A percentile compares a stretch with the other conserved stretches of the same genome.
phyloP scores from a whole-genome alignment of 495 filamentous ascomycete genomes.

The Penicillium ucsense region DNA sequence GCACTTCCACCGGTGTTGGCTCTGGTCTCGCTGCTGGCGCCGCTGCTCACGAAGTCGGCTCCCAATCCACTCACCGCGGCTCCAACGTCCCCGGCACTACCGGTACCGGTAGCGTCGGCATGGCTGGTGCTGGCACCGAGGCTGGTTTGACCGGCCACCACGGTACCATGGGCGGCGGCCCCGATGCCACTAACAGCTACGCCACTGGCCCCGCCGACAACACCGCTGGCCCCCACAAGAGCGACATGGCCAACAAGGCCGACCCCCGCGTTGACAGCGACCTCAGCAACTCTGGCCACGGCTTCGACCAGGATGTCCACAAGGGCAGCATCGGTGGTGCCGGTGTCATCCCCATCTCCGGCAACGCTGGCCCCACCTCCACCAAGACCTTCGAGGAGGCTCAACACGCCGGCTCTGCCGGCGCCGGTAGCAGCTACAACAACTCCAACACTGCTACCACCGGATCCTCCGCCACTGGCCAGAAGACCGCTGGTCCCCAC shows the following conservation, averaged over 20 bases:
- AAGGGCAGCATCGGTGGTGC: constrained; percentile 9
- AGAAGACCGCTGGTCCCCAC: constrained; percentile 23
- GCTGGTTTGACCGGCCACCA: constrained; percentile 28
- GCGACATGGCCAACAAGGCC: constrained; percentile 35
- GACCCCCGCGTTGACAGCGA: constrained; percentile 44
- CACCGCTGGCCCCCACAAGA: constrained; percentile 33
- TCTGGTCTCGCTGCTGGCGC: too few relatives aligned
- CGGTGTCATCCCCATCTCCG: constrained; percentile 7
- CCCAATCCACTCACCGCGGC: neutral
- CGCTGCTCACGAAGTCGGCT: neutral
- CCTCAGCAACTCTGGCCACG: constrained; percentile 23
- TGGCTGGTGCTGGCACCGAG: constrained; percentile 15
- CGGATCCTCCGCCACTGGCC: constrained; percentile 5
- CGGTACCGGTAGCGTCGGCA: constrained; percentile 1
- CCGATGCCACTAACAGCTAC: constrained; percentile 19
- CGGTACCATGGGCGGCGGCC: constrained; percentile 38
- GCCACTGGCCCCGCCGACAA: constrained; percentile 12
- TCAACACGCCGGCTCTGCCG: constrained; percentile 2
- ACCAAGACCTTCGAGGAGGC: constrained; percentile 15
- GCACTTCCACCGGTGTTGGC: neutral
- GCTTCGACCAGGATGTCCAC: constrained; percentile 12
- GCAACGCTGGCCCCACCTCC: constrained; percentile 7
- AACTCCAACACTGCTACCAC: neutral
- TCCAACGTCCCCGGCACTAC: neutral
- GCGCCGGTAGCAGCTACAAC: constrained; percentile 17